These are phyloP conservation scores for Spatholobus suberectus DNA, from an alignment of 306 rosid genomes.

Conservation along the genomic window DNA sequence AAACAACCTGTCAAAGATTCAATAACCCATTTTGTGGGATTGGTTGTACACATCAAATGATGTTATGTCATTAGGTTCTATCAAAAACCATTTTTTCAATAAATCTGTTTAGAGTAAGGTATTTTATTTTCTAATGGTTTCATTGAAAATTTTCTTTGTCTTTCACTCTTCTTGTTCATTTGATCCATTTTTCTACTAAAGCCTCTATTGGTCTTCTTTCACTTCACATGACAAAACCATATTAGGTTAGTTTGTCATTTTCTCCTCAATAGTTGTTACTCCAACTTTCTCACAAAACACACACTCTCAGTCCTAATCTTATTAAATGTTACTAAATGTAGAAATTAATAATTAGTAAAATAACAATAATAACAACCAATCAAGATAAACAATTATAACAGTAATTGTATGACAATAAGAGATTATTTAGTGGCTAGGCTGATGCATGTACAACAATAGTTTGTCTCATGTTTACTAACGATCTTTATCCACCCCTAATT, in stretches of 20 bases:
- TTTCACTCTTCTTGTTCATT: background rate
- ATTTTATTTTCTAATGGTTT: background rate
- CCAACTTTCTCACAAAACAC: background rate
- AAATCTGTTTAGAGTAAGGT: background rate
- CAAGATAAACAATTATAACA: background rate
- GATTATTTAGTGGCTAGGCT: background rate
- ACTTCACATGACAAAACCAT: background rate
- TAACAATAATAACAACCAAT: background rate
- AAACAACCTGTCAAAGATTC: background rate
- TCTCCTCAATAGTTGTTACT: background rate
- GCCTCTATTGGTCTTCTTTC: too few relatives aligned
- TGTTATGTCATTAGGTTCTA: too few relatives aligned
- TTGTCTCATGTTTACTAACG: background rate
- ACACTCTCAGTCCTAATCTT: too few relatives aligned
- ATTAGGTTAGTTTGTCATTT: background rate
- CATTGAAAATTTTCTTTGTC: background rate
- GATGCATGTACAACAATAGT: background rate
- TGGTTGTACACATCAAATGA: too few relatives aligned
- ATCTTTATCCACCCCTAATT: slow-evolving; percentile 14
- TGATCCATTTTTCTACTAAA: background rate
- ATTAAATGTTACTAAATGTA: too few relatives aligned
- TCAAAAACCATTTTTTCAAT: background rate
- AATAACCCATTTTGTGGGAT: background rate
- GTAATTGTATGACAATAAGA: background rate
- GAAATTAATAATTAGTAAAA: too few relatives aligned